Percentiles rank a stretch among this genome's conserved stretches.
Conservation (phyloP, 495 filamentous ascomycete genomes). For the Cudoniella acicularis region DNA sequence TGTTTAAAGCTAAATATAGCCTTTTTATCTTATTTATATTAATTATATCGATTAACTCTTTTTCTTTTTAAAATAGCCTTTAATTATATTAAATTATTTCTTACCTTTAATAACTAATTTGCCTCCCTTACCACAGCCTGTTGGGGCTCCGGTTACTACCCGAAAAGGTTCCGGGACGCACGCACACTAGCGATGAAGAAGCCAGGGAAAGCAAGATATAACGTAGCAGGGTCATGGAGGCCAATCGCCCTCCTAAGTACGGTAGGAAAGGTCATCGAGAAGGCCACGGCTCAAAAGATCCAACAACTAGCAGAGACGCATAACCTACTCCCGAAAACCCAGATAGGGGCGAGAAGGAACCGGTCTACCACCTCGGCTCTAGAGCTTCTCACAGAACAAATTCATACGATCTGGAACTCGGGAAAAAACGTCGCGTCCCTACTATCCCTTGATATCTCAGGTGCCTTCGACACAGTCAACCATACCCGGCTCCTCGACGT, state of each 20-base stretch:
- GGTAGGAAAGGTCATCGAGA: conserved; percentile 31
- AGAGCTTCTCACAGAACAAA: conserved; percentile 19
- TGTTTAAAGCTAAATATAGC: too few species aligned
- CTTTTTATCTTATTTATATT: too few species aligned
- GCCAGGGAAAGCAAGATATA: conserved; percentile 23
- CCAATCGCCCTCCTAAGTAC: conserved; percentile 31
- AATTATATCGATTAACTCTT: too few species aligned
- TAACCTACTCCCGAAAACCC: conserved; percentile 17
- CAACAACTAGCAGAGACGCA: conserved; percentile 19
- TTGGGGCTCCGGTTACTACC: conserved; percentile 21
- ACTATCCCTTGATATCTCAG: conserved; percentile 19
- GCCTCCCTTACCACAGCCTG: not conserved
- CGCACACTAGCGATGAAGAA: conserved; percentile 31
- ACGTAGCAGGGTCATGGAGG: conserved; percentile 25
- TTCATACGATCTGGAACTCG: conserved; percentile 14
- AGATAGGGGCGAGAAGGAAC: conserved; percentile 21
- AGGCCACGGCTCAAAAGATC: conserved; percentile 21
- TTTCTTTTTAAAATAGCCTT: too few species aligned
- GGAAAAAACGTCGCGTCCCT: not conserved
- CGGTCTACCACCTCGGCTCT: conserved; percentile 21
- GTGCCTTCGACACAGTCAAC: conserved; percentile 24
- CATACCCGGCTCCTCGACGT: conserved; percentile 20
- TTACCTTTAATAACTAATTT: too few species aligned
- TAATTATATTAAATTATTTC: too few species aligned
- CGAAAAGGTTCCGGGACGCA: conserved; percentile 21